Evolutionary conservation across 2,329 filamentous ascomycete species (phyloP), one percentile per base, ranked within the genome.

Genomic region (Exophiala phaeomuriformis): DNA sequence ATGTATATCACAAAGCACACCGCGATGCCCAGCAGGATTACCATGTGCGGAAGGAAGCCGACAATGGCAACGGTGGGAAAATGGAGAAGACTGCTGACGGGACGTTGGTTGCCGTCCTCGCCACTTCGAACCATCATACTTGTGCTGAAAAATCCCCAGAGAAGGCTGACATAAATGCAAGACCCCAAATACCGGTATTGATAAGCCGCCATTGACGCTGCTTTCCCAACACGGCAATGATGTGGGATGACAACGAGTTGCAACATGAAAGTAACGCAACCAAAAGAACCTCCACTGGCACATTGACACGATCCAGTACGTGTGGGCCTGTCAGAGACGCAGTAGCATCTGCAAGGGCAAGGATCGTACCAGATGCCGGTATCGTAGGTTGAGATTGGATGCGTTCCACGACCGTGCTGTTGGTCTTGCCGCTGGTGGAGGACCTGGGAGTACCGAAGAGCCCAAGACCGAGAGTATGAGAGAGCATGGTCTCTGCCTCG

Each of bases 41-140:
- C 74, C n/a, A 97, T 77, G 68, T 97, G 91, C 1, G 93, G 93
- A 35, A 97, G 86, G 67, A 97, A 96, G 0, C 91, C 89, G 31
- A 97, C 86, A 54, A 97, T 90, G 64, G 88, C 96, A 39, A 97
- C 90, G 0, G 90, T 96, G 2, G 93, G 93, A 61, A 95, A 96
- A 56, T 88, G 81, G 40, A 96, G 75, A 7, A 95, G 76, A 3
- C 88, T 85, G 49, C 61, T 70, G 60, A 71, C 71, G 50, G 52
- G 64, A 36, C 63, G 64, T 10, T 52, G 41, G 39, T 63, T 59
- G 12, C 47, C 56, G 33, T 62, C 49, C 2, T 58, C 57, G 5
- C 54, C 58, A 40, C 52, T 57, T 27, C 61, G 55, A 5, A 61
- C 59, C 60, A 63, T 60, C 30, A 69, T 69, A n/a, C 73, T 68